Conservation (phyloP, 305 asterid species). For the Ajuga reptans region DNA sequence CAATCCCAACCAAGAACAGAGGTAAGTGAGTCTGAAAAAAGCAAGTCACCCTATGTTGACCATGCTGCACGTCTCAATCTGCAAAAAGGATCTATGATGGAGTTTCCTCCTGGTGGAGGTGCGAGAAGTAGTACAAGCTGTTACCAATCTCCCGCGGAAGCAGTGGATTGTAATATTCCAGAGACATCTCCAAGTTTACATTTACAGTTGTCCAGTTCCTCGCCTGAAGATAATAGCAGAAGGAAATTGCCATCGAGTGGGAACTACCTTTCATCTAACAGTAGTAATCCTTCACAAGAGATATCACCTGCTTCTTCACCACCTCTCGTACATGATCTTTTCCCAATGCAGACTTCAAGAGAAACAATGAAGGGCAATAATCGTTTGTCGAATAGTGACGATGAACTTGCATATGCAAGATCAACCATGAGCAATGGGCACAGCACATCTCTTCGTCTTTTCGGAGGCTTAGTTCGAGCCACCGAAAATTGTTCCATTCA, state of each 20-base stretch:
- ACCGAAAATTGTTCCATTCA: constrained; percentile 47
- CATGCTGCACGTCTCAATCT: constrained; percentile 34
- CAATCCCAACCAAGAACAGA: constrained; percentile 51
- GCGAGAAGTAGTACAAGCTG: constrained; percentile 52
- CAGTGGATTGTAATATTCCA: constrained; percentile 35
- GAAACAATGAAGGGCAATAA: constrained; percentile 29
- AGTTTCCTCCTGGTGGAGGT: constrained; percentile 35
- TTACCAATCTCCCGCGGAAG: constrained; percentile 44
- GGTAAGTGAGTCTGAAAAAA: constrained; percentile 59
- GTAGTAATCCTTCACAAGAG: constrained; percentile 63
- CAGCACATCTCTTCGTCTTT: constrained; percentile 68
- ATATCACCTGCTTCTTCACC: constrained; percentile 70
- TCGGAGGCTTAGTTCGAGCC: constrained; percentile 42
- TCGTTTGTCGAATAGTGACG: constrained; percentile 32
- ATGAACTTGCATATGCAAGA: constrained; percentile 28
- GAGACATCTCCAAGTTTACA: constrained; percentile 42
- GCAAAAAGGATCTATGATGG: constrained; percentile 31
- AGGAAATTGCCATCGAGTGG: constrained; percentile 39
- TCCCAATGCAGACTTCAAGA: constrained; percentile 54
- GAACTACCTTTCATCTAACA: constrained; percentile 56
- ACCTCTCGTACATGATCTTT: constrained; percentile 53
- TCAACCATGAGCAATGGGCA: constrained; percentile 35
- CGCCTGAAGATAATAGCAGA: constrained; percentile 50
- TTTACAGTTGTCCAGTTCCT: constrained; percentile 57
- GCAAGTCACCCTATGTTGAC: constrained; percentile 43